Conservation (phyloP, 2,329 filamentous ascomycete genomes). For the Torrubiella hemipterigena region DNA sequence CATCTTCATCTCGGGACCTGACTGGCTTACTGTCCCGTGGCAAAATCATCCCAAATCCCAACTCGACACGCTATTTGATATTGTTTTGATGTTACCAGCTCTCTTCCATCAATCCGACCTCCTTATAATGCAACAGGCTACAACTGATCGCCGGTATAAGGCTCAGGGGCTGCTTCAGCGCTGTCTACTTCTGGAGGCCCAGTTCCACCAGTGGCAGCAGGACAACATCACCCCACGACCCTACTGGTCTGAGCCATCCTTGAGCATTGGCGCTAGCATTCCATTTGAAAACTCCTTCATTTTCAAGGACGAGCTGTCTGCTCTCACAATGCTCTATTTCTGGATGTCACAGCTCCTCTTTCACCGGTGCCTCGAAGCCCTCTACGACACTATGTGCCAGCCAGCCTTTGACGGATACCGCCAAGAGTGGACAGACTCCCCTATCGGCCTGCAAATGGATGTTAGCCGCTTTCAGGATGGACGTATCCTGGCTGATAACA, state of each 20-base stretch:
- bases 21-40: constrained; percentile 42
- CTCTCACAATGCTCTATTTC: constrained; percentile 38
- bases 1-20: constrained; percentile 36
- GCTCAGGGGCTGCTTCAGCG: constrained; percentile 35
- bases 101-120: constrained; percentile 33
- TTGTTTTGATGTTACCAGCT: constrained; percentile 32
- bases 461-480: constrained; percentile 29
- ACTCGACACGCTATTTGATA: constrained; percentile 41
- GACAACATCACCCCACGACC: constrained; percentile 15
- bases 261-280: constrained; percentile 16
- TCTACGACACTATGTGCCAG: constrained; percentile 32
- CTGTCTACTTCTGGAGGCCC: constrained; percentile 33
- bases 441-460: constrained; percentile 26
- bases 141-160: constrained; percentile 26
- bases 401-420: constrained; percentile 28
- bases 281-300: constrained; percentile 33
- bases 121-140: constrained; percentile 25
- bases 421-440: constrained; percentile 25
- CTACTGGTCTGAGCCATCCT: constrained; percentile 24
- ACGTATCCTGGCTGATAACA: constrained; percentile 31
- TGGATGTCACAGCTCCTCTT: constrained; percentile 40
- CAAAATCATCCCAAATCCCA: constrained; percentile 35
- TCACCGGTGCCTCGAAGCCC: constrained; percentile 31
- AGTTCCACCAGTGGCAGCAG: constrained; percentile 35
- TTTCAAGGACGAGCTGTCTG: constrained; percentile 31